Evolutionary conservation across 371 early-diverging fungal species (phyloP), one percentile per base, ranked within the genome.

Genomic region (Mortierella sp.): DNA sequence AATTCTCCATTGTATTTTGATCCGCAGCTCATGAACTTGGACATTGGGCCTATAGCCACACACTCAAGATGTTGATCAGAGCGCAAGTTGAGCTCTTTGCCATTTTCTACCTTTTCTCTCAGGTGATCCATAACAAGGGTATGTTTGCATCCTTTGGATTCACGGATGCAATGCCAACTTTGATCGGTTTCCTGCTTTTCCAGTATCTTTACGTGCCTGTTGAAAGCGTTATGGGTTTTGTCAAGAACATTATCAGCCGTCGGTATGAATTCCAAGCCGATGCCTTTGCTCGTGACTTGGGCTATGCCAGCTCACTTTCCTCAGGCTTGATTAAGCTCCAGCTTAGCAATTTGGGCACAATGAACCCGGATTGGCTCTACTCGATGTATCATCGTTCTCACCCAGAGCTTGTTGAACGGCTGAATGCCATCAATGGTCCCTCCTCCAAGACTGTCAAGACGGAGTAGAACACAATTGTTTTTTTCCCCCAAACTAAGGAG

Each of bases 261-360:
- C 85, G 87, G 66, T 89, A 95, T 70, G 99, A 99, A 82, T 97
- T 95, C 73, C 92, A 99, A 84, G 99, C 99, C 1, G 99, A 99
- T 77, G 90, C 88, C 7, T 99, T 90, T 86, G 97, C 98, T 7
- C 88, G 93, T 70, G 90, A 92, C 53, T 88, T 97, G n/a, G 97
- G 97, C 0, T 95, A 93, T 81, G 93, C 92, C 18, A 83, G 87
- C 44, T 83, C 89, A 11, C 83, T 99, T 50, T 89, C 89, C 26
- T 87, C 88, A 55, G 96, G 92, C 7, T 84, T 99, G 68, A 93
- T 97, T 71, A 98, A 98, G 81, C 80, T 99, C 28, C 92, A 95
- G 66, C 87, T 91, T 18, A 94, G 97, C 88, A 99, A 99, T 83
- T 84, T 93, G 79, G 90, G 94, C 46, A 92, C 93, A 53, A 86